Base-by-base conservation (phyloP, 768 basidiomycete species). In the Crucibulum laeve region DNA sequence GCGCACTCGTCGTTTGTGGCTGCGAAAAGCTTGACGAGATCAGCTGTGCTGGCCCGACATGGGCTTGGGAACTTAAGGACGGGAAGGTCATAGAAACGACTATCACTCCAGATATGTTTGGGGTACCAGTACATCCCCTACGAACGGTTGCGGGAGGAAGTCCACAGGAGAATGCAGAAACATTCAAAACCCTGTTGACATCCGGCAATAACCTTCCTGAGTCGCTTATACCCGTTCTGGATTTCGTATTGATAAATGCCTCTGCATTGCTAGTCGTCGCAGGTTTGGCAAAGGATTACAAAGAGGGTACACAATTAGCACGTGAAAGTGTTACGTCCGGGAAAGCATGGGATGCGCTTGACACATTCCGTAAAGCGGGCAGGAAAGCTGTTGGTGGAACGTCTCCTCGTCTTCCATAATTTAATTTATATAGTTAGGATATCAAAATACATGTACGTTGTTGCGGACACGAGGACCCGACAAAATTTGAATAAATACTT, bases 21-120 rank as follows among this genome's bases (percentile, higher is more conserved):
- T 79, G 77, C 26, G 96, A 98, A 59, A 80, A 80, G 1, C 70
- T 99, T 32, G 95, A 98, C 63, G 95, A 98, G 71, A 91, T 99
- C 58, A 91, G 87, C 60, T 93, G 91, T 53, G 93, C 91, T 0
- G 96, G 95, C 1, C 80, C 85, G 11, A 94, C 93, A 6, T 76
- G 76, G 64, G 85, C 77, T 25, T 88, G 92, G 94, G 82, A 87
- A 45, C 77, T 95, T 49, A 72, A 73, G 33, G 69, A 88, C 18
- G 88, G 85, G 25, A 53, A 64, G 25, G 81, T 96, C 55, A 77
- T 73, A 0, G 75, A 82, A 52, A 68, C 63, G 24, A 73, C 72
- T 3, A 64, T 97, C 32, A 78, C 73, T 41, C 91, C 87, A 0
- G 70, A 73, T 5, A 72, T 81, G 42, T 98, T 99, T 55, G 95